Evolutionary conservation across 208 protist genomes (phyloP).

Genomic region (Wallacemonas collosoma): DNA sequence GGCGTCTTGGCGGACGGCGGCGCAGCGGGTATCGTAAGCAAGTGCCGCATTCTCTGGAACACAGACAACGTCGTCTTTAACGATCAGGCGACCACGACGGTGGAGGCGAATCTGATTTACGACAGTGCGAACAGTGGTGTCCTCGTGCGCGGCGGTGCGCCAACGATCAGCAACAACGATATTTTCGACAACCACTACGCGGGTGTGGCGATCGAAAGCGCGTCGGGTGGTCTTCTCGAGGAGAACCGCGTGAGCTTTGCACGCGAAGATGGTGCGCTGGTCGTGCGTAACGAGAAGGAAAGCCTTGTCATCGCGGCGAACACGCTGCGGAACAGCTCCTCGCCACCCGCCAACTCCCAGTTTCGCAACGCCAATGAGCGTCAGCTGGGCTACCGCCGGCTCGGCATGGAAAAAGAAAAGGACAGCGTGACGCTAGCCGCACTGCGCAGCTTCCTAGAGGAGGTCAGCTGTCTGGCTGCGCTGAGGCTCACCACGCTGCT

Average conservation of each 20-base stretch:
- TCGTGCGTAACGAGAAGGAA: conserved; percentile 26
- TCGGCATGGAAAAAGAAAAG: conserved; percentile 26
- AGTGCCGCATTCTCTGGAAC: conserved; percentile 37
- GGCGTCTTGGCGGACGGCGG: conserved; percentile 27
- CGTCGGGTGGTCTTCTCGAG: conserved; percentile 28
- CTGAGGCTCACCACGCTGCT: conserved; percentile 18
- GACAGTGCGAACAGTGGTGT: conserved; percentile 33
- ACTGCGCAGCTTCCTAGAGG: conserved; percentile 27
- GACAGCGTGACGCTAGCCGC: conserved; percentile 18
- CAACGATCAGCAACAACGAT: conserved; percentile 24
- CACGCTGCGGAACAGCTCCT: conserved; percentile 34
- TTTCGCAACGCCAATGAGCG: conserved; percentile 27
- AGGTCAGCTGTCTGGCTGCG: conserved; percentile 4
- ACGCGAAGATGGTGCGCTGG: conserved; percentile 34
- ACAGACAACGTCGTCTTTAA: conserved; percentile 34
- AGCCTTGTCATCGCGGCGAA: conserved; percentile 21
- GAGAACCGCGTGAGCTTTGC: conserved; percentile 43
- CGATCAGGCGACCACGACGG: conserved; percentile 23
- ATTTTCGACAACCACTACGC: conserved; percentile 44
- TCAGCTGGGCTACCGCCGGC: conserved; percentile 27
- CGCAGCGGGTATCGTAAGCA: conserved; percentile 22
- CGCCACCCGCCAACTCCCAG: conserved; percentile 25
- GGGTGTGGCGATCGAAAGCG: conserved; percentile 23
- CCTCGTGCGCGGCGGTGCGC: conserved; percentile 20
- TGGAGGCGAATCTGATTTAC: conserved; percentile 38